Evolutionary conservation across 169 alveolate species (phyloP), one percentile per base, ranked within the genome.

Genomic region (Cryptosporidium sp.): DNA sequence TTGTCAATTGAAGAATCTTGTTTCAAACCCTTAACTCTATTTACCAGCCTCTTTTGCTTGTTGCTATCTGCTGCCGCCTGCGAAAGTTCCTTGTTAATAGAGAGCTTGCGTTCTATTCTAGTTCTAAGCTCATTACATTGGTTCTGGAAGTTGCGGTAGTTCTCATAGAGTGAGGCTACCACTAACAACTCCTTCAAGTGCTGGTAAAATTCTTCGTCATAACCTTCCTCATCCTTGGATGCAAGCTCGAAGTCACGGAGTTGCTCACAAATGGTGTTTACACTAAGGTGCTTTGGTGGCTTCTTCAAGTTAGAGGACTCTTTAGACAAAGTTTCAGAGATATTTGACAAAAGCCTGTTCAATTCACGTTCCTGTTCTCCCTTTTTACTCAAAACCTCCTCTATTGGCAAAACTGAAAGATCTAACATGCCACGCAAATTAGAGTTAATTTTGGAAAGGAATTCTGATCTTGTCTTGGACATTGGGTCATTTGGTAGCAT

Each of bases 131-230:
- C 75, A 80, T 80, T 80, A 16, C 89, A 80, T 45, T 65, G 73
- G 21, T 14, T 62, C 18, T 62, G 89, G 69, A 80, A 80, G 62
- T 60, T 60, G 42, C 75, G 53, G 48, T 80, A 80, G 56, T 80
- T 80, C 31, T 80, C 89, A 70, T 80, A 80, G 7, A 80, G 44
- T 26, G 89, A 62, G 12, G 75, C 75, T 2, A 48, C 68, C 26
- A 80, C 89, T 37, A 80, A 80, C n/a, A 80, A 29, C 33, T 80
- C 89, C 51, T 80, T 21, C 44, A 80, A 45, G 42, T 80, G 89
- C 75, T 39, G 37, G 33, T 80, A 80, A 69, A 80, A 80, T 52
- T 80, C 89, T 21, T 37, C 75, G 35, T 80, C 89, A 44, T 61
- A 80, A 18, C 70, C 75, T 23, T 58, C 75, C 10, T 62, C 75